Evolutionary conservation across 2,329 filamentous ascomycete genomes (phyloP).

Genomic region (Metarhizium guizhouense): DNA sequence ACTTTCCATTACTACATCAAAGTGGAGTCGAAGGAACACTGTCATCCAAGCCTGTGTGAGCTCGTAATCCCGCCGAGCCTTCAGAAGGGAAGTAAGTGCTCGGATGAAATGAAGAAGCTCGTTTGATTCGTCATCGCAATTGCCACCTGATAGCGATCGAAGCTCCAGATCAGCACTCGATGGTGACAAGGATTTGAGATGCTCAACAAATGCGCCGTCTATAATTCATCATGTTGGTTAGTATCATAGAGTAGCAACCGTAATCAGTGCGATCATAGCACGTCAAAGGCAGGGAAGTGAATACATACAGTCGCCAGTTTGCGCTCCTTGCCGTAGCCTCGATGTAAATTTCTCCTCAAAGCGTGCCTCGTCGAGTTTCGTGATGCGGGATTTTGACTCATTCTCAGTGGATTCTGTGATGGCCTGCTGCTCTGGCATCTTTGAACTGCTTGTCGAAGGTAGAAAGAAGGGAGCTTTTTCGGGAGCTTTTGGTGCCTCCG

Average conservation of each 20-base stretch:
- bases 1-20: constrained; percentile 43
- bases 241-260: constrained; percentile 8
- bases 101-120: constrained; percentile 73
- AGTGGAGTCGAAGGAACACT: constrained; percentile 78
- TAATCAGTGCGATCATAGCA: constrained; percentile 3
- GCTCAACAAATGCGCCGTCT: constrained; percentile 61
- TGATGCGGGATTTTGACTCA: constrained; percentile 55
- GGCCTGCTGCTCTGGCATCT: constrained; percentile 27
- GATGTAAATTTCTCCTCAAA: constrained; percentile 50
- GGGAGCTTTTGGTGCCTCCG: constrained; percentile 80
- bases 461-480: constrained; percentile 96
- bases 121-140: constrained; percentile 41
- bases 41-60: constrained; percentile 96
- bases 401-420: constrained; percentile 26
- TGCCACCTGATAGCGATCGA: constrained; percentile 56
- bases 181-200: constrained; percentile 74
- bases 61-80: constrained; percentile 74
- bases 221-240: constrained; percentile 7
- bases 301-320: constrained; percentile 51
- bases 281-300: not conserved
- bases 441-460: constrained; percentile 49
- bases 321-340: constrained; percentile 44
- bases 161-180: constrained; percentile 86
- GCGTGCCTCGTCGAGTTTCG: constrained; percentile 51
- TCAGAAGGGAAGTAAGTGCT: constrained; percentile 66